Conservation (phyloP, 345 rosid genomes). For the Lepidium africanum region DNA sequence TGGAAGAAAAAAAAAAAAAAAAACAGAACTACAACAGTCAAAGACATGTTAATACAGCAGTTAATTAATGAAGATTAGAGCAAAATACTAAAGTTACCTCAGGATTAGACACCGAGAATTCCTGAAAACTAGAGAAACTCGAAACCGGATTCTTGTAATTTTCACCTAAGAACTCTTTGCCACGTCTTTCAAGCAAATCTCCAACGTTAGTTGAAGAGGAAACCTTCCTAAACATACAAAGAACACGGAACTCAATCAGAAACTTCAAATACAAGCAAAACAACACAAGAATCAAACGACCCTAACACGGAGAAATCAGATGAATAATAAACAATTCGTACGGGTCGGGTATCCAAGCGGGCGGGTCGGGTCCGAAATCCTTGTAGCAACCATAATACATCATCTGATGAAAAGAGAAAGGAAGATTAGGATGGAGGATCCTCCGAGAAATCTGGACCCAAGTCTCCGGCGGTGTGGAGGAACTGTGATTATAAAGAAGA, state of each 20-base stretch:
- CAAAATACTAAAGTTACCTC: slow-evolving; percentile 42
- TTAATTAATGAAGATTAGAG: not conserved
- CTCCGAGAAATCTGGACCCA: slow-evolving; percentile 53
- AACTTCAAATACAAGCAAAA: not conserved
- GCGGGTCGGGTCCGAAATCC: slow-evolving; percentile 79
- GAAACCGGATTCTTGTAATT: slow-evolving; percentile 61
- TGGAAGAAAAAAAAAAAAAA: not conserved
- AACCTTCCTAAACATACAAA: slow-evolving; percentile 37
- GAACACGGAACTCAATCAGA: not conserved
- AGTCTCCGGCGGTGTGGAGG: slow-evolving; percentile 40
- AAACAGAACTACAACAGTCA: not conserved
- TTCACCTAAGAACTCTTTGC: slow-evolving; percentile 67
- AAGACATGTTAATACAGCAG: not conserved
- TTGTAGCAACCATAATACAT: slow-evolving; percentile 77
- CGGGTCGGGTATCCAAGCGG: slow-evolving; percentile 91
- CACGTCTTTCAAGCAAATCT: slow-evolving; percentile 54
- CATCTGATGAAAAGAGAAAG: slow-evolving; percentile 82
- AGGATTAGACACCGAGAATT: slow-evolving; percentile 77
- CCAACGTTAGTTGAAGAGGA: slow-evolving; percentile 71
- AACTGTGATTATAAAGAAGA: slow-evolving; percentile 30
- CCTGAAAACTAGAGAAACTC: slow-evolving; percentile 78
- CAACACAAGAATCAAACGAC: not conserved
- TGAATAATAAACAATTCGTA: not conserved
- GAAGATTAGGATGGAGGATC: slow-evolving; percentile 61
- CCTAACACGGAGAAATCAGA: not conserved